Conservation (phyloP, 768 basidiomycete genomes). For the Auriscalpium orientale region DNA sequence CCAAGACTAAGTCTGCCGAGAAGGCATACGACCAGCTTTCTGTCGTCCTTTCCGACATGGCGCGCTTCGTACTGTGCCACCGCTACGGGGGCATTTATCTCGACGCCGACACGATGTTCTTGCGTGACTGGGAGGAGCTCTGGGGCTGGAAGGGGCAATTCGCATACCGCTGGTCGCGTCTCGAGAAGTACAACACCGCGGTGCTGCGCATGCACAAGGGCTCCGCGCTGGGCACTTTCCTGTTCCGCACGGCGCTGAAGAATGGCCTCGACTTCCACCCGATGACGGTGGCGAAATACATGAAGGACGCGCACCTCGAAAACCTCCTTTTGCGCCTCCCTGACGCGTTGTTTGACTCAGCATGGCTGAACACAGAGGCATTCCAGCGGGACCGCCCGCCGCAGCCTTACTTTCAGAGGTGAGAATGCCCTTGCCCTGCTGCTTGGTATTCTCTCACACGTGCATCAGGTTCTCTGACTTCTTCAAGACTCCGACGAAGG, state of each 20-base stretch:
- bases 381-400: slow-evolving; percentile 90
- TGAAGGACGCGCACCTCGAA: slow-evolving; percentile 82
- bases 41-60: slow-evolving; percentile 94
- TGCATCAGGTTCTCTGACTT: slow-evolving; percentile 71
- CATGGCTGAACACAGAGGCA: slow-evolving; percentile 90
- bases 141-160: slow-evolving; percentile 98
- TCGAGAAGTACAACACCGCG: slow-evolving; percentile 93
- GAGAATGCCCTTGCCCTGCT: slow-evolving; percentile 16
- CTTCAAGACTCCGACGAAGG: slow-evolving; percentile 69
- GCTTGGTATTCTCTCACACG: slow-evolving; percentile 3
- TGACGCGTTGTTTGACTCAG: slow-evolving; percentile 93
- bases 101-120: slow-evolving; percentile 91
- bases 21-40: slow-evolving; percentile 85
- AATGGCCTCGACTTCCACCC: slow-evolving; percentile 96
- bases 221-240: slow-evolving; percentile 87
- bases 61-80: slow-evolving; percentile 91
- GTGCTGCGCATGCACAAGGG: slow-evolving; percentile 90
- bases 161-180: slow-evolving; percentile 91
- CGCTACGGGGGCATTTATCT: slow-evolving; percentile 95
- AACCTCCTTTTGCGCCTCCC: slow-evolving; percentile 80
- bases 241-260: slow-evolving; percentile 90
- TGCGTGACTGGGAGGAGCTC: slow-evolving; percentile 97
- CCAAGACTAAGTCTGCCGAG: slow-evolving; percentile 27
- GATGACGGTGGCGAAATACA: slow-evolving; percentile 87
- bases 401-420: slow-evolving; percentile 91